phyloP scores from a whole-genome alignment of 2,329 filamentous ascomycete species.

The Colletotrichum tanaceti region DNA sequence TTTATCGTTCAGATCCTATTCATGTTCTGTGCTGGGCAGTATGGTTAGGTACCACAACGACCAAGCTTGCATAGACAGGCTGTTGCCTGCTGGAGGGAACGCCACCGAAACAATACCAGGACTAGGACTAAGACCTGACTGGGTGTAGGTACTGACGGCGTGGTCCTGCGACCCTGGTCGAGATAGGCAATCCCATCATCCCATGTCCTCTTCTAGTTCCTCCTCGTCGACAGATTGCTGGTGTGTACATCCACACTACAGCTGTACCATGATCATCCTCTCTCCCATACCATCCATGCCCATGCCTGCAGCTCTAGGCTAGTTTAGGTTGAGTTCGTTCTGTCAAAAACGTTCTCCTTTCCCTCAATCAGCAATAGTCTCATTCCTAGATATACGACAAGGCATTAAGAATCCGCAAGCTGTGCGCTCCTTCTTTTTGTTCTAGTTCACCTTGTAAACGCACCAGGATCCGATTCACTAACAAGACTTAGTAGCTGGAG shows the following conservation, averaged over 20 bases:
- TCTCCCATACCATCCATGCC: slow-evolving; percentile 50
- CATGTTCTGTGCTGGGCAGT: slow-evolving; percentile 44
- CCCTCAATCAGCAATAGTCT: slow-evolving; percentile 48
- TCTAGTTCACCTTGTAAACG: slow-evolving; percentile 43
- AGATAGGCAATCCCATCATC: slow-evolving; percentile 35
- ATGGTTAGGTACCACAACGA: slow-evolving; percentile 37
- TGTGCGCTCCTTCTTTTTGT: slow-evolving; percentile 43
- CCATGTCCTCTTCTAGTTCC: slow-evolving; percentile 18
- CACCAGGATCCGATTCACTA: slow-evolving; percentile 42
- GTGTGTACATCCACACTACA: no score
- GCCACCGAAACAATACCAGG: slow-evolving; percentile 43
- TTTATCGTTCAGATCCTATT: slow-evolving; percentile 46
- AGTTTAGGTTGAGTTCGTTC: slow-evolving; percentile 53
- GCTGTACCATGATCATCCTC: slow-evolving; percentile 46
- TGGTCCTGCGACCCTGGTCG: slow-evolving; percentile 36
- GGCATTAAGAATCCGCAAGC: slow-evolving; percentile 47
- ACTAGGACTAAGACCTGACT: slow-evolving; percentile 32
- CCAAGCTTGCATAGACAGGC: slow-evolving; percentile 38
- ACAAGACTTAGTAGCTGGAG: slow-evolving; percentile 37
- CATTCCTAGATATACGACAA: slow-evolving; percentile 49
- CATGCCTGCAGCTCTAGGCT: slow-evolving; percentile 53
- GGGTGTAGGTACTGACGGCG: slow-evolving; percentile 38
- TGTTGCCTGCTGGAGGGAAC: slow-evolving; percentile 38
- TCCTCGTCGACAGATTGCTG: slow-evolving; percentile 29
- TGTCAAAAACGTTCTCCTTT: slow-evolving; percentile 49